Conservation (phyloP, 306 rosid genomes). For the Trifolium dubium region DNA sequence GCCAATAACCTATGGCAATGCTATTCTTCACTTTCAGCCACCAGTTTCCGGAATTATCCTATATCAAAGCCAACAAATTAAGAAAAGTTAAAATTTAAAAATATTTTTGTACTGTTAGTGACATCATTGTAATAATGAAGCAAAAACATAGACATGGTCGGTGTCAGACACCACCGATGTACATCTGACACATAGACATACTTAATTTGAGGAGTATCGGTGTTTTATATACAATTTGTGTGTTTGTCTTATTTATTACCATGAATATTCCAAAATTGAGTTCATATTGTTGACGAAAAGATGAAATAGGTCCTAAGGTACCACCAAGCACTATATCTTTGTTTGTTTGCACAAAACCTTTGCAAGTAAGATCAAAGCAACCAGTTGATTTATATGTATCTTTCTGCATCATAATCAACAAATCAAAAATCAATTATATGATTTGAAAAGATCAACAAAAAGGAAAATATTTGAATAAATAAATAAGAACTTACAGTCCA, state of each 20-base stretch:
- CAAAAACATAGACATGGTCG: no score
- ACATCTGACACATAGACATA: no score
- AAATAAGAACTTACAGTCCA: slow-evolving; percentile 67
- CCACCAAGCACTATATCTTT: slow-evolving; percentile 50
- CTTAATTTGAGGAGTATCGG: no score
- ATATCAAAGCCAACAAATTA: background rate
- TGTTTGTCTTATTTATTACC: slow-evolving; percentile 39
- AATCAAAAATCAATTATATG: background rate
- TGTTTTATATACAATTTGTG: no score
- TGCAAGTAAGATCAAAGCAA: slow-evolving; percentile 69
- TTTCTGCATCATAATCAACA: slow-evolving; percentile 35
- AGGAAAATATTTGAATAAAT: background rate
- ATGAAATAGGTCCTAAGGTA: slow-evolving; percentile 47
- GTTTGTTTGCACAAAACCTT: slow-evolving; percentile 69
- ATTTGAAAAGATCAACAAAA: background rate
- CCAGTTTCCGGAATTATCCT: slow-evolving; percentile 66
- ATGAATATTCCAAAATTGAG: slow-evolving; percentile 45
- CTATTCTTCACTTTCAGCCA: slow-evolving; percentile 47
- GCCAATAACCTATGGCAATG: slow-evolving; percentile 60
- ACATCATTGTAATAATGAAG: no score
- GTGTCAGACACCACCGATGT: no score
- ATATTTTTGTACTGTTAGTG: no score
- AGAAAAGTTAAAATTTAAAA: background rate
- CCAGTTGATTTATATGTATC: slow-evolving; percentile 67
- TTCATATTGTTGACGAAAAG: slow-evolving; percentile 39